phyloP scores from a whole-genome alignment of 139 green algal species.

The Micractinium sp. region DNA sequence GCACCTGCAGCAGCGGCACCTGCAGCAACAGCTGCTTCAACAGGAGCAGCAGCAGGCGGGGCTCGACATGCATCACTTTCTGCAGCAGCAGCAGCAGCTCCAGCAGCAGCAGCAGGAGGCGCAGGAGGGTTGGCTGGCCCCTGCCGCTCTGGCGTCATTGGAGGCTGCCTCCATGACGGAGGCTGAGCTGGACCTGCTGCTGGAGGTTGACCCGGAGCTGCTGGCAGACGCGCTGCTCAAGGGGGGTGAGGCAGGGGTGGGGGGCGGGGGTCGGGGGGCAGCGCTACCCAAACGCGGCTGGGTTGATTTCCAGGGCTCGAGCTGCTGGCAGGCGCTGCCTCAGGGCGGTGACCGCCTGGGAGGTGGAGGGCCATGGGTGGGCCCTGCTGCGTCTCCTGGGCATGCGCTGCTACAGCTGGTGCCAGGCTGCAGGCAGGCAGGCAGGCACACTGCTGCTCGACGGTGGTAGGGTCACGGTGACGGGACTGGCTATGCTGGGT shows the following conservation, averaged over 20 bases:
- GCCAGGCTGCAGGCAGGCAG: neutral
- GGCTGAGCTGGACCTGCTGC: constrained; percentile 7
- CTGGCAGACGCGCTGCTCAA: constrained; percentile 18
- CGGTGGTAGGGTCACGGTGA: too few relatives aligned
- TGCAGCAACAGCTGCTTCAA: neutral
- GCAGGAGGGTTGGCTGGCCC: neutral
- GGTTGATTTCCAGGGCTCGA: too few relatives aligned
- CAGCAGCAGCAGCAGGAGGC: too few relatives aligned
- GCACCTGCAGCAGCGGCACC: neutral
- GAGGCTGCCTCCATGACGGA: neutral
- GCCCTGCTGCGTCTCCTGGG: too few relatives aligned
- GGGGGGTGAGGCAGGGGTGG: neutral
- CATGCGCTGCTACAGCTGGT: too few relatives aligned
- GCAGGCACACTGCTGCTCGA: neutral
- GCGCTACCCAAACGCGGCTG: neutral
- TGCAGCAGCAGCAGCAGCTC: too few relatives aligned
- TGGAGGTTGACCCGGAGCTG: neutral
- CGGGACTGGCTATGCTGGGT: too few relatives aligned
- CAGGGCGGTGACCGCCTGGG: too few relatives aligned
- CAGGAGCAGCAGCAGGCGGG: neutral
- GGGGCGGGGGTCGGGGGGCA: neutral
- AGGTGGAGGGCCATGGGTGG: too few relatives aligned
- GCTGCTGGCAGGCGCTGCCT: too few relatives aligned
- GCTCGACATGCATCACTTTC: neutral
- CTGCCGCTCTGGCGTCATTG: neutral